phyloP scores from a whole-genome alignment of 768 basidiomycete species.

The Pleurotus platypus region DNA sequence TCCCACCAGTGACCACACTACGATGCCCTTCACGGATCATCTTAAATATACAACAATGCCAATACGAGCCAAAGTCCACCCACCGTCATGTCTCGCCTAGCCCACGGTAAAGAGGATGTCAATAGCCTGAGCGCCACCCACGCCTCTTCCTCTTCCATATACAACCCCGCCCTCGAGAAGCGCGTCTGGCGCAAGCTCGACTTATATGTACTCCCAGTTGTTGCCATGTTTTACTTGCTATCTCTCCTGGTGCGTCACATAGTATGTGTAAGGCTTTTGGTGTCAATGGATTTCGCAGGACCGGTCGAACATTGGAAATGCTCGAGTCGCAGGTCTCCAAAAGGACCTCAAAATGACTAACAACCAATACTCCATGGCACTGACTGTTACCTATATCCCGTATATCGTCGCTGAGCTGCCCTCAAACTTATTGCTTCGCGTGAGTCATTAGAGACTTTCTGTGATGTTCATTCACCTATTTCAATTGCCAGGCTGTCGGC shows the following conservation, averaged over 20 bases:
- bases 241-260: conserved; percentile 44
- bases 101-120: too few relatives aligned
- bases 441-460: conserved; percentile 13
- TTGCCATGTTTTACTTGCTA: conserved; percentile 46
- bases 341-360: conserved; percentile 48
- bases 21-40: too few relatives aligned
- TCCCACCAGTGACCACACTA: too few relatives aligned
- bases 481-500: conserved; percentile 37
- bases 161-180: too few relatives aligned
- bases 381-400: conserved; percentile 45
- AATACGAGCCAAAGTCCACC: too few relatives aligned
- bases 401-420: conserved; percentile 61
- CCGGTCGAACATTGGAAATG: conserved; percentile 56
- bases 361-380: conserved; percentile 39
- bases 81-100: too few relatives aligned
- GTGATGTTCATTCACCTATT: too few relatives aligned
- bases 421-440: conserved; percentile 57
- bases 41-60: too few relatives aligned
- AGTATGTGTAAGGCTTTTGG: background rate
- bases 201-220: conserved; percentile 41
- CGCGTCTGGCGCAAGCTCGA: conserved; percentile 50
- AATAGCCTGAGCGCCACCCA: too few relatives aligned
- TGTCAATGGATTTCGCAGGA: conserved; percentile 27
- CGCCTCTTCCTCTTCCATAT: too few relatives aligned
- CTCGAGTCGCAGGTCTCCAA: conserved; percentile 47